These are phyloP conservation scores for Fusarium decemcellulare DNA, from an alignment of 2,329 filamentous ascomycete species.

Conservation along the genomic window DNA sequence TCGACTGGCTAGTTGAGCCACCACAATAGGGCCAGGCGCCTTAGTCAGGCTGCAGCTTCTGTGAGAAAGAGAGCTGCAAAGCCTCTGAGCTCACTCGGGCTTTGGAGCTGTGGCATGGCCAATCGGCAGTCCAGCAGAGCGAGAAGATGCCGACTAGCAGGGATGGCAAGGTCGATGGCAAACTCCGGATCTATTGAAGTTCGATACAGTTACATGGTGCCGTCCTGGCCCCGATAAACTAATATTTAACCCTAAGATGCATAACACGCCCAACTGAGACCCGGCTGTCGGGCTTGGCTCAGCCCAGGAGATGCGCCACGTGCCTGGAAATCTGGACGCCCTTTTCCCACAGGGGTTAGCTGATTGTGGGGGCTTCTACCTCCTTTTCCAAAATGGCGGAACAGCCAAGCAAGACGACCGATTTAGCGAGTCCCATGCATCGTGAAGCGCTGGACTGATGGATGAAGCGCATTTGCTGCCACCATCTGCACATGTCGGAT, in stretches of 20 bases:
- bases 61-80: too few relatives aligned
- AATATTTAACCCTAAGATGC: neutral
- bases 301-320: constrained; percentile 7
- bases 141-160: neutral
- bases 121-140: neutral
- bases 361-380: constrained; percentile 1
- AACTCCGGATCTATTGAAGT: neutral
- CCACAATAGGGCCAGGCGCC: neutral
- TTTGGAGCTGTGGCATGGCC: neutral
- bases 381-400: constrained; percentile 7
- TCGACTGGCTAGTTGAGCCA: neutral
- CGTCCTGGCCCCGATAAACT: neutral
- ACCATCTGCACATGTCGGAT: neutral
- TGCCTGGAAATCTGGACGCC: neutral
- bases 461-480: neutral
- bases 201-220: neutral
- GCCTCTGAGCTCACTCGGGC: neutral
- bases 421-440: constrained; percentile 1
- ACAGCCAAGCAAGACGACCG: neutral
- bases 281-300: constrained; percentile 5
- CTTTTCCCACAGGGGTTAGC: neutral
- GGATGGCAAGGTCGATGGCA: neutral
- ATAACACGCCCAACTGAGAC: neutral
- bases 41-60: neutral
- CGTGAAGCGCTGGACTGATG: neutral